phyloP scores from a whole-genome alignment of 164 flowering plant genomes.

The Tinospora cordifolia region DNA sequence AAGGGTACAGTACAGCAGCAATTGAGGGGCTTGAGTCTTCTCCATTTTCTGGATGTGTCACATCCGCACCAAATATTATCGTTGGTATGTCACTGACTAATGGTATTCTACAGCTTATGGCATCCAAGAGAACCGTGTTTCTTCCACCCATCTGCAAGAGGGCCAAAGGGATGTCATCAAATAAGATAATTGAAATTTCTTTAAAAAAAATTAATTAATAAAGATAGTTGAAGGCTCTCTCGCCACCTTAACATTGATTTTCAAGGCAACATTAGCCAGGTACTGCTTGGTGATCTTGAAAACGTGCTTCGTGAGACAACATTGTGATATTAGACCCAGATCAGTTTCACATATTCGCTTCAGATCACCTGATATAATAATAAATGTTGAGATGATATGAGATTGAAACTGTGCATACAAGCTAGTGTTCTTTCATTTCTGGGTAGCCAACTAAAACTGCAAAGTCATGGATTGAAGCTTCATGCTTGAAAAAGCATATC shows the following conservation, averaged over 20 bases:
- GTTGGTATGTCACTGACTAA: slow-evolving; percentile 82
- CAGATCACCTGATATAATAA: slow-evolving; percentile 59
- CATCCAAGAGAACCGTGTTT: slow-evolving; percentile 79
- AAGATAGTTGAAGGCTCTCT: background rate
- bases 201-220: background rate
- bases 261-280: slow-evolving; percentile 65
- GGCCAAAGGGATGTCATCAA: background rate
- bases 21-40: slow-evolving; percentile 84
- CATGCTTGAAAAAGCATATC: background rate
- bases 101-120: slow-evolving; percentile 70
- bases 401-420: background rate
- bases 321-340: slow-evolving; percentile 84
- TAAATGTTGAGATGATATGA: slow-evolving; percentile 1
- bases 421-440: background rate
- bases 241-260: slow-evolving; percentile 82
- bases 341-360: slow-evolving; percentile 96
- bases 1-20: slow-evolving; percentile 49
- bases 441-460: slow-evolving; percentile 1
- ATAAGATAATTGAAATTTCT: background rate
- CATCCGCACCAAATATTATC: slow-evolving; percentile 85
- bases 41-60: slow-evolving; percentile 80
- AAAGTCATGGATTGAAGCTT: slow-evolving; percentile 3
- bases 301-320: slow-evolving; percentile 84
- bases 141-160: slow-evolving; percentile 70
- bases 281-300: slow-evolving; percentile 87